Evolutionary conservation across 1,284 basidiomycete species (phyloP).

Genomic region (Fomitopsis schrenkii): DNA sequence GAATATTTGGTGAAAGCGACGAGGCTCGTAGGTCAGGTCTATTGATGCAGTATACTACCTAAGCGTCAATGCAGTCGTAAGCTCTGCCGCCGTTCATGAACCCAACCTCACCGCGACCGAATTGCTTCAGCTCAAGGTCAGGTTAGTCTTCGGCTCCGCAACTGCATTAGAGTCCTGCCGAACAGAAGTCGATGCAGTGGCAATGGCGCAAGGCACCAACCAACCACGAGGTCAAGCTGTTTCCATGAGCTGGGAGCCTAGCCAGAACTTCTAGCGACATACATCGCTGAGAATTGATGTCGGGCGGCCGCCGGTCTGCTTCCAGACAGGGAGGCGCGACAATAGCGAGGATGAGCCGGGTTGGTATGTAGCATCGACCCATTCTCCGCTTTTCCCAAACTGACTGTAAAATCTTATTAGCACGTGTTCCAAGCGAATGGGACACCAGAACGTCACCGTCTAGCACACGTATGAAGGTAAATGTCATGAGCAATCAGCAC

Average conservation of each 20-base stretch:
- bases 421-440: background rate
- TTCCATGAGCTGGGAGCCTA: background rate
- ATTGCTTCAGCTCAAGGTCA: background rate
- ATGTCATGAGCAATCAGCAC: background rate
- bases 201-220: background rate
- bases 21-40: background rate
- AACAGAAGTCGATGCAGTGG: background rate
- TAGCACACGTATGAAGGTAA: background rate
- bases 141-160: background rate
- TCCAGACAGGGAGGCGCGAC: too few species aligned
- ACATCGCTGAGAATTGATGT: too few species aligned
- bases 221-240: background rate
- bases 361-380: too few species aligned
- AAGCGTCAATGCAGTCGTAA: background rate
- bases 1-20: background rate
- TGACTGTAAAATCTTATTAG: background rate
- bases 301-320: too few species aligned
- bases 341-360: too few species aligned
- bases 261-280: too few species aligned
- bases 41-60: background rate
- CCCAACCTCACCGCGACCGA: background rate
- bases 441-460: background rate
- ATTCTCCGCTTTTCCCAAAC: background rate
- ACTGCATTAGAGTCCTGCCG: background rate
- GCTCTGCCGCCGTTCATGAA: background rate